Conservation (phyloP, 176 grass and related monocot genomes). For the Elaeis guineensis region DNA sequence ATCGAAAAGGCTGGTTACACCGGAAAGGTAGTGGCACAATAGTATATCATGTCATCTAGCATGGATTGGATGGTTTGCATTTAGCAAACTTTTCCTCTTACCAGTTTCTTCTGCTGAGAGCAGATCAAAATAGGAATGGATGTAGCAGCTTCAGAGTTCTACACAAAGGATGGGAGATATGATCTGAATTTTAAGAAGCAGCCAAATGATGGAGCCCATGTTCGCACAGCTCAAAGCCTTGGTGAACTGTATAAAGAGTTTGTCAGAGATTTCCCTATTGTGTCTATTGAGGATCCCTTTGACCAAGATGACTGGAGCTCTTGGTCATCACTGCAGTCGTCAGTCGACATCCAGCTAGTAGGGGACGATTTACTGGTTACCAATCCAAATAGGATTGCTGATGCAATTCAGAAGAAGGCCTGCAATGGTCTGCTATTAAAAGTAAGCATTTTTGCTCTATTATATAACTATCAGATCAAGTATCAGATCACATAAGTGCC, state of each 20-base stretch:
- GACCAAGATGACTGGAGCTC: slow-evolving; percentile 97
- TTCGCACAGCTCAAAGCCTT: slow-evolving; percentile 44
- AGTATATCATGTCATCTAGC: not conserved
- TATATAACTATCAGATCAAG: too few relatives aligned
- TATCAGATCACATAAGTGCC: too few relatives aligned
- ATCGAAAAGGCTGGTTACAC: slow-evolving; percentile 91
- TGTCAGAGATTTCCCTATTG: slow-evolving; percentile 87
- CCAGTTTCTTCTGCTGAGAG: slow-evolving; percentile 7
- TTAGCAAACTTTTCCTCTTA: not conserved
- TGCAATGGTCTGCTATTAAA: slow-evolving; percentile 92
- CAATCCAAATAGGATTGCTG: slow-evolving; percentile 81
- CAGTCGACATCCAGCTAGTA: slow-evolving; percentile 87
- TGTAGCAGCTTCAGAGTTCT: slow-evolving; percentile 94
- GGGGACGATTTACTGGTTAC: slow-evolving; percentile 97
- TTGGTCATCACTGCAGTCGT: slow-evolving; percentile 70
- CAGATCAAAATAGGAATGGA: slow-evolving; percentile 99
- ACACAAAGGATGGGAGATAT: slow-evolving; percentile 72
- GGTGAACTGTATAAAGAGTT: slow-evolving; percentile 79
- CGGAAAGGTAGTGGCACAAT: slow-evolving; percentile 43
- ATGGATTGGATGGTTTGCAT: not conserved
- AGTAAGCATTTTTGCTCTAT: slow-evolving; percentile 27
- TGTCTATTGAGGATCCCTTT: slow-evolving; percentile 97
- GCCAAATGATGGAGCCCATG: slow-evolving; percentile 73
- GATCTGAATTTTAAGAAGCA: slow-evolving; percentile 96
- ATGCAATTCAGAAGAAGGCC: slow-evolving; percentile 80